A percentile compares a stretch with the other conserved stretches of the same genome.
These are phyloP conservation scores for Cercophora samala DNA, from an alignment of 495 filamentous ascomycete genomes.

Conservation along the genomic window DNA sequence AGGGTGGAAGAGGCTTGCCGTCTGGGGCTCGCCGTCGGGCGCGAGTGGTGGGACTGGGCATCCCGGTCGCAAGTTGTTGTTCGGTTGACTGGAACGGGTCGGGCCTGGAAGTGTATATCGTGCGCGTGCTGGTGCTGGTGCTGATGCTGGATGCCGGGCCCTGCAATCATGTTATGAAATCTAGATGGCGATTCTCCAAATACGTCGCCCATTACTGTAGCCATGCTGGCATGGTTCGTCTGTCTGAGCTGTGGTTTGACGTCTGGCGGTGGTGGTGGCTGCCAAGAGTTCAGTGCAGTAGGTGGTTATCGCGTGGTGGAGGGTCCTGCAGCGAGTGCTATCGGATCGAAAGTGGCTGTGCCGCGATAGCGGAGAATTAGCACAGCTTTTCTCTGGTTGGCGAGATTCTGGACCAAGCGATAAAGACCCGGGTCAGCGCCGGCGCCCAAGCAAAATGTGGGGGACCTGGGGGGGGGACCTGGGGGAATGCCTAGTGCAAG, in stretches of 20 bases:
- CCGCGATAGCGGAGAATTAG: slow-evolving; percentile 31
- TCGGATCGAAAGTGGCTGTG: slow-evolving; percentile 28
- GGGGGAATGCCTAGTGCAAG: not conserved
- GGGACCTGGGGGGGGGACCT: not conserved
- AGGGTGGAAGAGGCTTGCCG: slow-evolving; percentile 31
- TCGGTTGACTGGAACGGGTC: slow-evolving; percentile 39
- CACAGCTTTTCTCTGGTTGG: slow-evolving; percentile 20
- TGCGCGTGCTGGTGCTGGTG: slow-evolving; percentile 38
- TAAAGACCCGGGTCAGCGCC: slow-evolving; percentile 31
- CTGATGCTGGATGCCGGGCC: slow-evolving; percentile 27
- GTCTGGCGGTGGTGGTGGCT: not conserved
- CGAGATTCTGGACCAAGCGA: slow-evolving; percentile 27
- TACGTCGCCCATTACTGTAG: slow-evolving; percentile 48
- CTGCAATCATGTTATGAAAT: slow-evolving; percentile 46
- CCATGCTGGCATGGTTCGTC: slow-evolving; percentile 45
- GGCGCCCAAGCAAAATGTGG: not conserved
- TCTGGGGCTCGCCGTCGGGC: slow-evolving; percentile 30
- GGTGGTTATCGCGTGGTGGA: slow-evolving; percentile 23
- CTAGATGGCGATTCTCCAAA: slow-evolving; percentile 43
- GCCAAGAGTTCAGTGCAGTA: slow-evolving; percentile 19
- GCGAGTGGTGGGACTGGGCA: slow-evolving; percentile 23
- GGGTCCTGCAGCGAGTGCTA: slow-evolving; percentile 11
- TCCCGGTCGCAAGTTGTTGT: slow-evolving; percentile 38
- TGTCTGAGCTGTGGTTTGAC: slow-evolving; percentile 7
- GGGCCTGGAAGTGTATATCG: slow-evolving; percentile 38